phyloP scores from a whole-genome alignment of 352 stramenopile genomes.

The Aphanomyces invadans region DNA sequence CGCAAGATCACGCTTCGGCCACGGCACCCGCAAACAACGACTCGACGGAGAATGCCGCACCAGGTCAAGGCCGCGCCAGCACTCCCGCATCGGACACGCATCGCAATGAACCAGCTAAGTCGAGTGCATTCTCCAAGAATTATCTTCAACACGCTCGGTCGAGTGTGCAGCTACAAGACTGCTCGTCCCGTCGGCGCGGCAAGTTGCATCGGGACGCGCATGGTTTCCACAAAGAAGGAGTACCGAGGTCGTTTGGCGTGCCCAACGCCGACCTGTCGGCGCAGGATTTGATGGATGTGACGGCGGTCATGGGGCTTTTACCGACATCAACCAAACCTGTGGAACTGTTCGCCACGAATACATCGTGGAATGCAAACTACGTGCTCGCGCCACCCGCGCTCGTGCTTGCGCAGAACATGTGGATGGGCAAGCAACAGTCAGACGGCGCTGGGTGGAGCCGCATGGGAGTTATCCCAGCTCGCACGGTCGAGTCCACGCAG shows the following conservation, averaged over 20 bases:
- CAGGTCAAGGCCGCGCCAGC: background rate
- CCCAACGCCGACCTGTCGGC: slow-evolving; percentile 42
- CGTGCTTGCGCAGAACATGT: slow-evolving; percentile 51
- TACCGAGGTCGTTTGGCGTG: slow-evolving; percentile 29
- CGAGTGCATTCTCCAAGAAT: background rate
- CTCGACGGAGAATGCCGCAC: background rate
- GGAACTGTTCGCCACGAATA: slow-evolving; percentile 45
- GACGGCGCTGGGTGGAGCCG: background rate
- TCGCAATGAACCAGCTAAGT: no score
- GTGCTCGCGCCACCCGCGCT: slow-evolving; percentile 43
- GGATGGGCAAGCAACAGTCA: slow-evolving; percentile 26
- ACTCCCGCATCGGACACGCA: no score
- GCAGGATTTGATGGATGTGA: slow-evolving; percentile 19
- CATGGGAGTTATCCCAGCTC: background rate
- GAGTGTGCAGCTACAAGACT: background rate
- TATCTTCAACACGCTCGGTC: background rate
- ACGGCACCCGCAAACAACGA: background rate
- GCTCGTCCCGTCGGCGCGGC: background rate
- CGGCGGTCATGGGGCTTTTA: background rate
- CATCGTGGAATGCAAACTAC: slow-evolving; percentile 64
- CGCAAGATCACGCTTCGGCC: background rate
- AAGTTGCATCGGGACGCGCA: slow-evolving; percentile 11
- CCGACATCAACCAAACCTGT: slow-evolving; percentile 27
- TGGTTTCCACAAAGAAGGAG: background rate
- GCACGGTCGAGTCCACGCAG: background rate